These are phyloP conservation scores for Thelonectria olida DNA, from an alignment of 2,329 filamentous ascomycete genomes.

Conservation along the genomic window DNA sequence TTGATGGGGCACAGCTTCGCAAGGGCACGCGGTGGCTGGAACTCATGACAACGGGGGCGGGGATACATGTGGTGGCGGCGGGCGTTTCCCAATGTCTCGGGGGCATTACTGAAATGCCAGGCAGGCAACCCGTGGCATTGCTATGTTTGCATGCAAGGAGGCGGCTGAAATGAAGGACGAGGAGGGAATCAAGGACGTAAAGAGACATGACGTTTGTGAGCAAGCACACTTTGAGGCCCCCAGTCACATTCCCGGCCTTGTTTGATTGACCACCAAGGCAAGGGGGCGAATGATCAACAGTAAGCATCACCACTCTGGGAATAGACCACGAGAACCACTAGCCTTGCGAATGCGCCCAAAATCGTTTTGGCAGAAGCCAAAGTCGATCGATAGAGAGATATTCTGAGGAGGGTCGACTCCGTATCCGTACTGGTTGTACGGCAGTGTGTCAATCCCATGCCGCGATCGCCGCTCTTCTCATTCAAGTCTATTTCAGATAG, in stretches of 20 bases:
- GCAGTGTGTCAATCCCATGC: constrained; percentile 15
- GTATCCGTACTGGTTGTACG: not conserved
- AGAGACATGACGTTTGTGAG: no score
- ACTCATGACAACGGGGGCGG: constrained; percentile 15
- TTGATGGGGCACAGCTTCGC: no score
- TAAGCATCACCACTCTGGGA: constrained; percentile 6
- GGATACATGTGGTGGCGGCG: not conserved
- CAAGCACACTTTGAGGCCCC: no score
- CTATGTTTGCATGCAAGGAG: no score
- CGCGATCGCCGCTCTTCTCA: constrained; percentile 1
- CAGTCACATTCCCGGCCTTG: no score
- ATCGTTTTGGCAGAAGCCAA: not conserved
- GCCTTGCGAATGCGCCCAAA: constrained; percentile 11
- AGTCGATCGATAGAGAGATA: not conserved
- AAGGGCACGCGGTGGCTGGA: constrained; percentile 7
- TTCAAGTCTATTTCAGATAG: not conserved
- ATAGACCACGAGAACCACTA: constrained; percentile 3
- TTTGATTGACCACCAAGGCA: not conserved
- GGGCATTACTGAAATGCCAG: no score
- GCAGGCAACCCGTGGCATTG: no score
- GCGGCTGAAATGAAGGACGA: no score
- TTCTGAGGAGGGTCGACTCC: not conserved
- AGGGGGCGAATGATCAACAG: constrained; percentile 8
- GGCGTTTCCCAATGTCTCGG: not conserved
- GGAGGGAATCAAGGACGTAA: no score